Percentiles rank a stretch among this genome's conserved stretches.
Evolutionary conservation across 345 rosid genomes (phyloP).

Genomic region (Syzygium oleosum): DNA sequence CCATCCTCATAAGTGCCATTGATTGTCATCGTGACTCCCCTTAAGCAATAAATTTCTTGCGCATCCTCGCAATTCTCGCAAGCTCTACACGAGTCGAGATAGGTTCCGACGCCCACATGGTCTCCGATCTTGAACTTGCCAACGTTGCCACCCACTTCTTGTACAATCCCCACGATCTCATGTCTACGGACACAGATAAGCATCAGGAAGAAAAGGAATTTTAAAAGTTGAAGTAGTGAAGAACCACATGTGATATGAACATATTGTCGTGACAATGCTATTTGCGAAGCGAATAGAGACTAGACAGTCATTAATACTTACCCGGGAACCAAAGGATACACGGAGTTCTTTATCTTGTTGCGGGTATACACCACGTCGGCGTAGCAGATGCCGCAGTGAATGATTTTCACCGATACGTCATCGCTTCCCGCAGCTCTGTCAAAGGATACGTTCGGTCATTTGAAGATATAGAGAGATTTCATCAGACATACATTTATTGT

Average conservation of each 20-base stretch:
- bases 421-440: neutral
- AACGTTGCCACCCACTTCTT: neutral
- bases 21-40: conserved; percentile 13
- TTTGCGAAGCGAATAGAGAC: neutral
- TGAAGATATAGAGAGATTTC: neutral
- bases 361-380: neutral
- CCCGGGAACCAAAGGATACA: conserved; percentile 4
- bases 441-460: neutral
- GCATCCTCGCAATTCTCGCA: conserved; percentile 19
- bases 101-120: conserved; percentile 1
- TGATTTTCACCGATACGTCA: neutral
- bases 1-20: conserved; percentile 28
- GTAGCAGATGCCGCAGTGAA: conserved; percentile 1
- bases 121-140: conserved; percentile 1
- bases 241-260: neutral
- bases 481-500: neutral
- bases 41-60: conserved; percentile 13
- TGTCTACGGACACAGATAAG: neutral
- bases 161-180: conserved; percentile 6
- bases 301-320: neutral
- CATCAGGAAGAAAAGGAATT: neutral
- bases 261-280: neutral
- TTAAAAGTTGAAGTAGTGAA: neutral
- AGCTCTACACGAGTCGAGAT: conserved; percentile 3
- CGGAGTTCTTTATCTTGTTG: neutral